Percentiles rank a stretch among this genome's conserved stretches.
phyloP scores from a whole-genome alignment of 2,329 filamentous ascomycete species.

The Aspergillus oerlinghausenensis region DNA sequence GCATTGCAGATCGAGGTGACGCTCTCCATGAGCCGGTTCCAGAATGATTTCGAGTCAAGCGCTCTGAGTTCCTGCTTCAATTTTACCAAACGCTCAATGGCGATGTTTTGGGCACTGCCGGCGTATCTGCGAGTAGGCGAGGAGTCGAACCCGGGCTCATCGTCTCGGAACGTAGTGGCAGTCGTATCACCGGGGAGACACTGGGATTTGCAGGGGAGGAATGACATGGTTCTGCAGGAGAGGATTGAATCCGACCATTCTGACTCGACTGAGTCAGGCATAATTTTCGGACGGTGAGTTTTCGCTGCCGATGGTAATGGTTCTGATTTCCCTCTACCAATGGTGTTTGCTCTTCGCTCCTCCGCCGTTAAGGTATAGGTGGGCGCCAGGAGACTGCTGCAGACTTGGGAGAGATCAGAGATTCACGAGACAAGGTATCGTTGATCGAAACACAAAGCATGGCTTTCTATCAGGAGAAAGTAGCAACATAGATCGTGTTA shows the following conservation, averaged over 20 bases:
- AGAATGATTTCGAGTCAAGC: slow-evolving; percentile 57
- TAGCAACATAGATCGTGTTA: not conserved
- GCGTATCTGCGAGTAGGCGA: slow-evolving; percentile 30
- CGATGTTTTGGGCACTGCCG: slow-evolving; percentile 53
- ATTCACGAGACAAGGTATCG: slow-evolving; percentile 13
- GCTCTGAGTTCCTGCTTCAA: slow-evolving; percentile 55
- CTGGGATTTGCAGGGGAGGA: slow-evolving; percentile 29
- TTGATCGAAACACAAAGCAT: slow-evolving; percentile 21
- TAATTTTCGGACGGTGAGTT: slow-evolving; percentile 12
- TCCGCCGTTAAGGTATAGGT: slow-evolving; percentile 15
- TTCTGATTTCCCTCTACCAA: not conserved
- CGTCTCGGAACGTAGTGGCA: slow-evolving; percentile 18
- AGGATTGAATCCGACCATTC: slow-evolving; percentile 26
- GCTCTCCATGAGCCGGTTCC: slow-evolving; percentile 59
- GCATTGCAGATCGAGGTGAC: slow-evolving; percentile 59
- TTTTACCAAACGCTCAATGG: slow-evolving; percentile 55
- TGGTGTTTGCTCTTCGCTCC: not conserved
- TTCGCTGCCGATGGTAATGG: not conserved
- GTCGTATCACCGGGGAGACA: slow-evolving; percentile 21
- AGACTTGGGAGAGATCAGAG: slow-evolving; percentile 16
- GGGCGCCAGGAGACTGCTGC: slow-evolving; percentile 17
- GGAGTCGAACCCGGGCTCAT: slow-evolving; percentile 20
- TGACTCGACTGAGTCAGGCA: slow-evolving; percentile 30
- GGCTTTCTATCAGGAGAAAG: slow-evolving; percentile 13
- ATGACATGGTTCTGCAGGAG: slow-evolving; percentile 22